Percentiles rank a stretch among this genome's conserved stretches.
phyloP scores from a whole-genome alignment of 345 rosid genomes.

The Leavenworthia alabamica region DNA sequence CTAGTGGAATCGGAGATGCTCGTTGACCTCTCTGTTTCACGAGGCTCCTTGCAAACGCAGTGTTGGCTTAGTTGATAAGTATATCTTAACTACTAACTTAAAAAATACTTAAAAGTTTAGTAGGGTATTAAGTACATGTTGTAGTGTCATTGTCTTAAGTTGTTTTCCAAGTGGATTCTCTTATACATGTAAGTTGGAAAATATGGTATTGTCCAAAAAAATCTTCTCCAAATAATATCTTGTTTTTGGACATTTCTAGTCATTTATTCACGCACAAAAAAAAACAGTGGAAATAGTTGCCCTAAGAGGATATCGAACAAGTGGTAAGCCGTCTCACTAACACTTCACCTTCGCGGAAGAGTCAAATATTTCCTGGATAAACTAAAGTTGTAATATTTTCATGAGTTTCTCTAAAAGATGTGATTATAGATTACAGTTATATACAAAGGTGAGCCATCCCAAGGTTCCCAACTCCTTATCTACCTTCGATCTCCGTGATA shows the following conservation, averaged over 20 bases:
- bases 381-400: background rate
- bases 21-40: slow-evolving; percentile 46
- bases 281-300: background rate
- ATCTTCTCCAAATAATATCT: slow-evolving; percentile 20
- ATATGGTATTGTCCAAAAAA: slow-evolving; percentile 15
- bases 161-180: slow-evolving; percentile 17
- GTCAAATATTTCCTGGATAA: slow-evolving; percentile 1
- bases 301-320: slow-evolving; percentile 17
- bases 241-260: slow-evolving; percentile 1
- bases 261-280: background rate
- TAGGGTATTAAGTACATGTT: slow-evolving; percentile 15
- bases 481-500: slow-evolving; percentile 3
- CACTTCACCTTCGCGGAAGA: slow-evolving; percentile 12
- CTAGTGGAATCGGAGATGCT: slow-evolving; percentile 86
- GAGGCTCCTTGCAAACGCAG: slow-evolving; percentile 65
- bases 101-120: background rate
- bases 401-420: background rate
- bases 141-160: background rate
- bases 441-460: background rate
- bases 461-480: background rate
- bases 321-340: slow-evolving; percentile 8
- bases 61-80: no score
- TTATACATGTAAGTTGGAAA: background rate
- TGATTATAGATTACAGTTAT: background rate
- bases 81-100: background rate